Percentiles rank a stretch among this genome's conserved stretches.
Evolutionary conservation across 2,329 filamentous ascomycete genomes (phyloP).

Genomic region (Neopestalotiopsis sp.): DNA sequence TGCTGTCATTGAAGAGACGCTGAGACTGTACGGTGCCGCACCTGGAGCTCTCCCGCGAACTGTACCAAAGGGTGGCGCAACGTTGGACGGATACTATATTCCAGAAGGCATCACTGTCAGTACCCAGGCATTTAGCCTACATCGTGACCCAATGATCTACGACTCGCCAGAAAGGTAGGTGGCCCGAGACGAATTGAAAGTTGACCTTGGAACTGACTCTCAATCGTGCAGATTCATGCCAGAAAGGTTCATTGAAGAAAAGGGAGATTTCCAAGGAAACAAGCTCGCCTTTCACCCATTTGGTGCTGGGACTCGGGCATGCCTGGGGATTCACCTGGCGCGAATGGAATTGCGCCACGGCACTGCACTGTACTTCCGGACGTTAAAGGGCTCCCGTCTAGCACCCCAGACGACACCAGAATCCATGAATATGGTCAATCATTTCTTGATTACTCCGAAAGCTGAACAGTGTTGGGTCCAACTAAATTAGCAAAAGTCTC

Average conservation of each 20-base stretch:
- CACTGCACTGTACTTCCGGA: not conserved
- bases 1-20: slow-evolving; percentile 32
- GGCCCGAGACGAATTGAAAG: not conserved
- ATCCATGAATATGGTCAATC: slow-evolving; percentile 6
- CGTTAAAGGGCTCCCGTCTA: not conserved
- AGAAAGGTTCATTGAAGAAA: not conserved
- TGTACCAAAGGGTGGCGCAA: slow-evolving; percentile 36
- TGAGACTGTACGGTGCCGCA: slow-evolving; percentile 39
- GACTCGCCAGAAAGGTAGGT: slow-evolving; percentile 1
- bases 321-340: not conserved
- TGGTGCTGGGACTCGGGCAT: slow-evolving; percentile 6
- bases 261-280: not conserved
- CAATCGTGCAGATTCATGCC: not conserved
- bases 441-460: not conserved
- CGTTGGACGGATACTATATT: slow-evolving; percentile 38
- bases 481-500: too few relatives aligned
- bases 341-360: slow-evolving; percentile 3
- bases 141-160: slow-evolving; percentile 24
- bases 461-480: not conserved
- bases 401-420: slow-evolving; percentile 2
- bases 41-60: slow-evolving; percentile 38
- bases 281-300: slow-evolving; percentile 5
- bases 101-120: slow-evolving; percentile 39
- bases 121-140: slow-evolving; percentile 46
- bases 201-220: not conserved